Evolutionary conservation across 2,329 filamentous ascomycete species (phyloP), one percentile per base, ranked within the genome.

Genomic region (Cladosporium sp.): DNA sequence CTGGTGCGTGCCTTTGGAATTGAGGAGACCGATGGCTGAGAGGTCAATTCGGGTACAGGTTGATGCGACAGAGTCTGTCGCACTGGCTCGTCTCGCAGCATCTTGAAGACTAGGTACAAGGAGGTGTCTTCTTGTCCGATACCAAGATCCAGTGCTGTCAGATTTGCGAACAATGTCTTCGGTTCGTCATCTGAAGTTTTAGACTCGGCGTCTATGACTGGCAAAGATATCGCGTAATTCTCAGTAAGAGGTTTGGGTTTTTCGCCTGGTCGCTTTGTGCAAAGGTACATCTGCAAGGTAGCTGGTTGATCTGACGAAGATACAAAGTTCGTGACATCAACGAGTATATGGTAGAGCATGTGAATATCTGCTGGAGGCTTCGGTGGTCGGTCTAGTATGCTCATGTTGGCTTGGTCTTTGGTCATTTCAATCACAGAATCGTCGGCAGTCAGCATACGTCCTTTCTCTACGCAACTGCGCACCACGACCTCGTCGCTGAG

Each of bases 401-500:
- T 96, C 94, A 99, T 99, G 70, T 92, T 85, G 4, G 94, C 95
- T 76, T 99, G 95, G 59, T 97, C 79, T 70, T 87, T 91, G 6
- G 93, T 93, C 64, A 97, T 84, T 60, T 96, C 89, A 28, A 97
- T 89, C 3, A 94, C 90, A 1, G 92, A 96, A 74, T 99, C 94
- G 55, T 97, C 89, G 12, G 90, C 91, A 0, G 92, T 97, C 67
- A 99, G 76, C 28, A 97, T 86, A 47, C 92, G 86, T 8, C 94
- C 94, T 30, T 88, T 84, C 70, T 92, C 87, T 19, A 82, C 83
- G 1, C 94, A 91, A 73, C 95, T 94, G 30, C 94, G 87, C 60
- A 99, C 94, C 71, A 99, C 96, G 50, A 99, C 89, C 71, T 97
- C 92, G 52, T 91, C 91, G 61, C 87, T 91, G 57, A 97, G 88